These are phyloP conservation scores for Zea luxurians DNA, from an alignment of 176 grass and related monocot species.

Conservation along the genomic window DNA sequence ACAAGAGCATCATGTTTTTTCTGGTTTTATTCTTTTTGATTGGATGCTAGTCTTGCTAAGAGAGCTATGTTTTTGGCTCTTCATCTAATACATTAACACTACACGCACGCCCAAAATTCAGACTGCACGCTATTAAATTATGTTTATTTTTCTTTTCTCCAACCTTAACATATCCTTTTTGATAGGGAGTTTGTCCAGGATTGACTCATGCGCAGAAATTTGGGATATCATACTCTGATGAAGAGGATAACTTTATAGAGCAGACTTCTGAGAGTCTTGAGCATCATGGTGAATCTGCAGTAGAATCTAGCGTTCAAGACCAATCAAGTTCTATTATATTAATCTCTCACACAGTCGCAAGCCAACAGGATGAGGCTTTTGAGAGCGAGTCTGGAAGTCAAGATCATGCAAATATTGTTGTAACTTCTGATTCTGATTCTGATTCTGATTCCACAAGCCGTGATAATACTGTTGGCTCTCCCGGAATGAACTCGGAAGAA, in stretches of 20 bases:
- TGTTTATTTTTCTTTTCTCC: constrained; percentile 3
- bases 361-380: background rate
- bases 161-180: constrained; percentile 24
- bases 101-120: constrained; percentile 2
- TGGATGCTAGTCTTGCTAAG: constrained; percentile 13
- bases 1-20: background rate
- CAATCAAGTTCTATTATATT: constrained; percentile 51
- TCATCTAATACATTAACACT: background rate
- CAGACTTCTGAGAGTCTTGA: constrained; percentile 37
- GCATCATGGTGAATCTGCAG: constrained; percentile 39
- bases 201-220: constrained; percentile 83
- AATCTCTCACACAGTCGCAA: constrained; percentile 33
- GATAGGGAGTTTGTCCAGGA: constrained; percentile 75
- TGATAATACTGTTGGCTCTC: background rate
- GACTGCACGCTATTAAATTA: background rate
- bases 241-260: constrained; percentile 44
- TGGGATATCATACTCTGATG: constrained; percentile 62
- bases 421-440: constrained; percentile 28
- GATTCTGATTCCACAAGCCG: constrained; percentile 11
- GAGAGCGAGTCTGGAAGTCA: background rate
- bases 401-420: constrained; percentile 15
- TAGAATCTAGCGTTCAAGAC: constrained; percentile 35
- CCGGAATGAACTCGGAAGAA: constrained; percentile 10
- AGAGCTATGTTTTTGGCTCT: constrained; percentile 10
- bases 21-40: constrained; percentile 12